phyloP scores from a whole-genome alignment of 1,284 basidiomycete genomes.

The Ganoderma boninense region DNA sequence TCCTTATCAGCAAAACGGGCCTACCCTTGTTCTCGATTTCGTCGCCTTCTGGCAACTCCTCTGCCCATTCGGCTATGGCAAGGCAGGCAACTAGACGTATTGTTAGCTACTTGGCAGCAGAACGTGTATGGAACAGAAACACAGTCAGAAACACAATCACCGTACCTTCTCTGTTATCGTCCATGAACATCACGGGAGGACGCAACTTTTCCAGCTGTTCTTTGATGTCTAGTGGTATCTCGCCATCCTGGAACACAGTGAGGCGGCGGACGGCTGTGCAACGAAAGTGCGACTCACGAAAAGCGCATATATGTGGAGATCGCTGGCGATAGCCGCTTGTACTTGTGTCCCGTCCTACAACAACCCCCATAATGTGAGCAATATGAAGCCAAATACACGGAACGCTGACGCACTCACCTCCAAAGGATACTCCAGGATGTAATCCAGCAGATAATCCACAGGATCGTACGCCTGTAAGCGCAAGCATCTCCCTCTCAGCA shows the following conservation, averaged over 20 bases:
- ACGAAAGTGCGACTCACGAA: conserved; percentile 16
- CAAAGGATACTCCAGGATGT: conserved; percentile 27
- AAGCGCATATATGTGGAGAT: conserved; percentile 27
- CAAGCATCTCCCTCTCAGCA: background rate
- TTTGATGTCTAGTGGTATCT: conserved; percentile 32
- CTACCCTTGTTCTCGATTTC: conserved; percentile 3
- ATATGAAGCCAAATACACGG: background rate
- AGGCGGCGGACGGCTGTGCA: background rate
- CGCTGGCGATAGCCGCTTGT: conserved; percentile 31
- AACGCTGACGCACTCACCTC: conserved; percentile 18
- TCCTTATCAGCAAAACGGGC: background rate
- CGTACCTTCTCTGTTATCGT: conserved; percentile 31
- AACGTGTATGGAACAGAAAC: background rate
- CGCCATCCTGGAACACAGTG: conserved; percentile 21
- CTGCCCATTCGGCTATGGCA: conserved; percentile 25
- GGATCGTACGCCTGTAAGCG: conserved; percentile 31
- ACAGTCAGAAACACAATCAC: too few species aligned
- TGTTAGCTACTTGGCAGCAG: background rate
- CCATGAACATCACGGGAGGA: conserved; percentile 35
- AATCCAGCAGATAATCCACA: conserved; percentile 30
- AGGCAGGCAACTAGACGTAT: conserved; percentile 25
- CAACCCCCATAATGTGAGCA: background rate
- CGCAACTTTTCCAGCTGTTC: conserved; percentile 23
- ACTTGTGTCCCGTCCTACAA: conserved; percentile 24
- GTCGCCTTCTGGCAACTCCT: conserved; percentile 8